Evolutionary conservation across 169 alveolate species (phyloP).

Genomic region (Cryptosporidium ryanae): DNA sequence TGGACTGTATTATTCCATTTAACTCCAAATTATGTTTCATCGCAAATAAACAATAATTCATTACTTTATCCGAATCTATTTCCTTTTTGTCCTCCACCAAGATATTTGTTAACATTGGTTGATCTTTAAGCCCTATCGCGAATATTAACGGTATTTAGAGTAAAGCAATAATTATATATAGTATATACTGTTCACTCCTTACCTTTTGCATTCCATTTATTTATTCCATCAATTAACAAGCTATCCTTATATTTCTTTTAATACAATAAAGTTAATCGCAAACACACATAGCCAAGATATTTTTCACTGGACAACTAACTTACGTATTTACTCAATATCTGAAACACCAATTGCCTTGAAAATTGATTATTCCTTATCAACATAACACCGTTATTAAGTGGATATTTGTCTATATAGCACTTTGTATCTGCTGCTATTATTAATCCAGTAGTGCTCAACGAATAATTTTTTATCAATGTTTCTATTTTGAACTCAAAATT

Average conservation of each 20-base stretch:
- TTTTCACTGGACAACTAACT: neutral
- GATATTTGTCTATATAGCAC: conserved; percentile 74
- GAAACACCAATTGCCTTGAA: conserved; percentile 47
- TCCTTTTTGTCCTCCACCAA: conserved; percentile 65
- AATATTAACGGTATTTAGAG: neutral
- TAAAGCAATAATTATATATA: too few species aligned
- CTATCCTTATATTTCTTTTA: conserved; percentile 37
- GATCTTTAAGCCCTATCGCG: conserved; percentile 51
- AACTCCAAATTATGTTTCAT: conserved; percentile 27
- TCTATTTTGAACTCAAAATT: conserved; percentile 60
- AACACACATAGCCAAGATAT: neutral
- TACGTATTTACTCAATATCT: conserved; percentile 53
- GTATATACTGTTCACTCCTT: neutral
- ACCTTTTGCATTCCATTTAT: conserved; percentile 73
- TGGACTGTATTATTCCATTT: conserved; percentile 39
- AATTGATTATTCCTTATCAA: conserved; percentile 36
- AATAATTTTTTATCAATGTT: conserved; percentile 27
- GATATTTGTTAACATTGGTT: conserved; percentile 71
- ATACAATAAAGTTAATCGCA: neutral
- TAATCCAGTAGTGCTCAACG: conserved; percentile 22
- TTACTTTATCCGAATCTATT: conserved; percentile 23
- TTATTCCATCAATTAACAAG: conserved; percentile 8
- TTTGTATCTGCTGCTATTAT: conserved; percentile 74
- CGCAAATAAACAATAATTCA: conserved; percentile 37
- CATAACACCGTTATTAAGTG: conserved; percentile 75